Evolutionary conservation across 345 rosid genomes (phyloP).

Genomic region (Brassica incana): DNA sequence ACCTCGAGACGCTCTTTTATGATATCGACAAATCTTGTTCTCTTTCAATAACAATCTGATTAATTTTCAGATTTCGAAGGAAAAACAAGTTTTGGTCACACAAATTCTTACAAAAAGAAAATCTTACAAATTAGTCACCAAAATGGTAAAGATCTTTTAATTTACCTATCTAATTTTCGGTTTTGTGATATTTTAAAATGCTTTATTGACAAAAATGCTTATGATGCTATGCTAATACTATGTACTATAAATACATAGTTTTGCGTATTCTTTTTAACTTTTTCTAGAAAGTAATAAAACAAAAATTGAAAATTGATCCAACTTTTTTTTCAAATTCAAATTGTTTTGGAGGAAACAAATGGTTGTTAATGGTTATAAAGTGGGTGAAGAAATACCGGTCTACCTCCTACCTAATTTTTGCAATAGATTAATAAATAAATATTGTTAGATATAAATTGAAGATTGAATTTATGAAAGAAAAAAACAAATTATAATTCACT

Average conservation of each 20-base stretch:
- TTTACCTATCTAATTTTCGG: neutral
- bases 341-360: neutral
- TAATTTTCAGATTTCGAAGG: neutral
- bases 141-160: neutral
- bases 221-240: neutral
- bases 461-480: too few species aligned
- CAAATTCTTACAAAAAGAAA: neutral
- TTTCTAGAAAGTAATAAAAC: neutral
- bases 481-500: too few species aligned
- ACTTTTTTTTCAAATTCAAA: constrained; percentile 27
- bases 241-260: neutral
- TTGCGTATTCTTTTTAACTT: neutral
- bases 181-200: neutral
- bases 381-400: neutral
- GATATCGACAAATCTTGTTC: neutral
- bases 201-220: neutral
- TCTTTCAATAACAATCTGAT: neutral
- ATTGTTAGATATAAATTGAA: too few species aligned
- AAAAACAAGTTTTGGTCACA: neutral
- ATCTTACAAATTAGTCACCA: too few species aligned
- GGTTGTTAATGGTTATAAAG: neutral
- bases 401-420: neutral
- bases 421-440: too few species aligned
- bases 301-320: neutral
- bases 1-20: constrained; percentile 15